A percentile compares a stretch with the other conserved stretches of the same genome.
These are phyloP conservation scores for Boletus rubroflammeus DNA, from an alignment of 768 basidiomycete genomes.

Conservation along the genomic window DNA sequence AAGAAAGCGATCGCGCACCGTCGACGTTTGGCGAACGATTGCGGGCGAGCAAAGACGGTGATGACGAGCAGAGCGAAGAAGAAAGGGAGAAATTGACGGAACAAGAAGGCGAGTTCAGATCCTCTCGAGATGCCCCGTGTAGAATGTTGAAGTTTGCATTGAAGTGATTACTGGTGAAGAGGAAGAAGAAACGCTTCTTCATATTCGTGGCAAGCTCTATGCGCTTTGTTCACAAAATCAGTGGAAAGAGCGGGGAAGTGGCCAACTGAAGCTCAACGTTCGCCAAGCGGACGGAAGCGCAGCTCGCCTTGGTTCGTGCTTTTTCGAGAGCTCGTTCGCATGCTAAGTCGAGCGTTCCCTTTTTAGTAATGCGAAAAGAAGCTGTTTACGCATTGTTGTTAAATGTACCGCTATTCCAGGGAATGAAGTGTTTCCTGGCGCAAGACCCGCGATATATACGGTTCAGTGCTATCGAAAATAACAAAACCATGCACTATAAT, in stretches of 20 bases:
- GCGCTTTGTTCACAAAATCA: constrained; percentile 51
- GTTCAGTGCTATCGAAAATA: constrained; percentile 67
- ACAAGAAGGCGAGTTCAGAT: constrained; percentile 54
- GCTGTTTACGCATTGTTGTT: constrained; percentile 72
- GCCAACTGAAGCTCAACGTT: constrained; percentile 68
- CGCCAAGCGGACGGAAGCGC: constrained; percentile 57
- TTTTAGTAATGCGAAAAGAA: constrained; percentile 80
- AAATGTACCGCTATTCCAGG: constrained; percentile 72
- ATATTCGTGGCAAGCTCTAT: constrained; percentile 76
- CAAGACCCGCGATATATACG: constrained; percentile 79
- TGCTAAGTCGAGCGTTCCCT: constrained; percentile 7
- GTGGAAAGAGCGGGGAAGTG: constrained; percentile 80
- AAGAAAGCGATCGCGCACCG: constrained; percentile 31
- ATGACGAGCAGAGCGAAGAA: constrained; percentile 46
- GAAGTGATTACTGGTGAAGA: constrained; percentile 77
- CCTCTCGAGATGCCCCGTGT: background rate
- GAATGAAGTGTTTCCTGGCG: constrained; percentile 69
- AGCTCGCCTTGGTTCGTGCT: constrained; percentile 57
- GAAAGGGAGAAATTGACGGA: constrained; percentile 49
- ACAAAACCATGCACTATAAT: constrained; percentile 66
- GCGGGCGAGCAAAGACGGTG: constrained; percentile 58
- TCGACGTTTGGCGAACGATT: constrained; percentile 62
- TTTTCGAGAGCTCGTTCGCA: background rate
- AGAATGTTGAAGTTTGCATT: constrained; percentile 1
- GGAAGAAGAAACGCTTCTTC: constrained; percentile 72